Evolutionary conservation across 192 early-diverging fungal species (phyloP), one percentile per base, ranked within the genome.

Genomic region (Coemansia umbellata): DNA sequence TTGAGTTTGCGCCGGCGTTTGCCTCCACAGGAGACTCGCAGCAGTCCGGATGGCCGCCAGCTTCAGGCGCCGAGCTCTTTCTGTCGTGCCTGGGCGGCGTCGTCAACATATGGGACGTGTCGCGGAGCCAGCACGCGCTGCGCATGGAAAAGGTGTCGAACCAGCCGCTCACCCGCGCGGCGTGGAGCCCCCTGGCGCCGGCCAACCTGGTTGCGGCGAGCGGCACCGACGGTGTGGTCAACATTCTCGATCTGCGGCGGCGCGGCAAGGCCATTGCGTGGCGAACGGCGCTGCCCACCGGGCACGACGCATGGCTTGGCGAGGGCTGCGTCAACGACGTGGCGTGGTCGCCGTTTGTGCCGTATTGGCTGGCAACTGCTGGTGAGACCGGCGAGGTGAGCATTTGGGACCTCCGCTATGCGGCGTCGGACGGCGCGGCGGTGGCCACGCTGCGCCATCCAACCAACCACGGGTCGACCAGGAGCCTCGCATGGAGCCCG

Each of bases 371-470:
- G 40, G 87, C 87, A 0, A 80, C 73, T 5, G 68, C 75, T 17
- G 82, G 81, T 55, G 83, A 85, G 31, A 78, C 80, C 57, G 74
- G 72, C 1, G 64, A 73, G 0, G 84, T 84, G 26, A 74, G 82
- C 11, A 47, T 91, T 8, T 91, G 88, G 88, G 88, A 91, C 41
- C 47, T 91, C 40, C 75, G 88, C 8, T 86, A 80, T 49, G 42
- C 71, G 4, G 67, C 74, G 10, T 77, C 81, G 0, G 78, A 65
- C 36, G 62, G 61, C 17, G 55, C 68, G 10, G 37, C 53, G 2
- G 68, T 56, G 8, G 37, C 52, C 8, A 47, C 47, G n/a, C 27
- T 77, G 55, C 37, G 54, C 0, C 63, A 70, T 8, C 63, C 58
- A 36, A 66, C 74, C 5, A 55, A 32, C 51, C 47, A 62, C 37